Evolutionary conservation across 805 yeast genomes (phyloP).

Genomic region (Cyberlindnera saturnus): DNA sequence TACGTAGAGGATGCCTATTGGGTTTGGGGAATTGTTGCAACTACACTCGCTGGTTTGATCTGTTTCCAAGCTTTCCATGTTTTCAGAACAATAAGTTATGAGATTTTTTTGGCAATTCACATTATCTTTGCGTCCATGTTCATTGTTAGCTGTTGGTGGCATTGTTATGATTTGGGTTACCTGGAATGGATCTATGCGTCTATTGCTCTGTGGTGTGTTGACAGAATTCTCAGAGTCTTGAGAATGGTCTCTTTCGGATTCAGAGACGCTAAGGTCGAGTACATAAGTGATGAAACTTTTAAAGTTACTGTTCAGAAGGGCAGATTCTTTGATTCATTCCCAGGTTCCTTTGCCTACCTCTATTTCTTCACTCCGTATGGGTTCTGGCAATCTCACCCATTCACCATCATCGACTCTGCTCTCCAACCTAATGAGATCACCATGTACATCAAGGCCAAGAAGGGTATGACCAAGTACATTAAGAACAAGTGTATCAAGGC

Average conservation of each 20-base stretch:
- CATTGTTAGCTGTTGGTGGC: constrained; percentile 52
- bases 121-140: constrained; percentile 48
- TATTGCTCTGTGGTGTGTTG: constrained; percentile 24
- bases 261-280: constrained; percentile 16
- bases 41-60: constrained; percentile 37
- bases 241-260: constrained; percentile 26
- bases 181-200: constrained; percentile 43
- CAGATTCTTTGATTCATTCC: constrained; percentile 38
- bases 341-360: constrained; percentile 54
- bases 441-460: constrained; percentile 44
- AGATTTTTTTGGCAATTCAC: constrained; percentile 53
- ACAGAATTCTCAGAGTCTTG: constrained; percentile 40
- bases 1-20: constrained; percentile 8
- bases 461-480: constrained; percentile 50
- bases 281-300: constrained; percentile 37
- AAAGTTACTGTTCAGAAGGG: constrained; percentile 40
- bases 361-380: constrained; percentile 45
- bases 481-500: constrained; percentile 25
- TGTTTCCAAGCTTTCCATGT: constrained; percentile 43
- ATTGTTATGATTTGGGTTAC: constrained; percentile 48
- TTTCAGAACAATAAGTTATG: constrained; percentile 52
- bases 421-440: constrained; percentile 32
- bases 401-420: constrained; percentile 46
- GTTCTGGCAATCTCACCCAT: constrained; percentile 74
- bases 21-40: constrained; percentile 40